Evolutionary conservation across 108 stramenopile species (phyloP), one percentile per base, ranked within the genome.

Genomic region (Skeletonema tropicum): DNA sequence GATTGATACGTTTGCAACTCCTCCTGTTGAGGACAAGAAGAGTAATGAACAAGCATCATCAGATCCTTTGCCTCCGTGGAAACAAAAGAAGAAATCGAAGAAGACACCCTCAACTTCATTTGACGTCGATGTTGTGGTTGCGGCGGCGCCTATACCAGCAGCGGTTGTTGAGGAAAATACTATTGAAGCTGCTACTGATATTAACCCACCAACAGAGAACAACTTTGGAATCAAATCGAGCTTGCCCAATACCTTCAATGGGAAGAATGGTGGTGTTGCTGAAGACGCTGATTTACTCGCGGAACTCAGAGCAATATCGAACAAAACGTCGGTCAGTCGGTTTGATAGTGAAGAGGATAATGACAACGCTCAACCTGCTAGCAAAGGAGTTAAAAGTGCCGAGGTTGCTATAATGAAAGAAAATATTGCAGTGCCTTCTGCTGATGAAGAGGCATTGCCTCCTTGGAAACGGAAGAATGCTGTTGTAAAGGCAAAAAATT

Each of bases 221-320:
- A 70, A 62, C 29, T 41, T 59, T 2, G 82, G 77, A 0, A 30
- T 87, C 60, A 83, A 87, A 38, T 70, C 85, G 17, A 48, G 46
- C 23, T 68, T 78, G 33, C 86, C 86, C 23, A 80, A 76, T 21
- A 92, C 88, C 13, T 88, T 92, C 46, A 67, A 57, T 48, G 91
- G 91, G 15, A 87, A 92, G 13, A 85, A 91, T 21, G 93, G 93
- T 25, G 91, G 91, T 0, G 70, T 69, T 62, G 93, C 93, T 9
- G 79, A 86, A 91, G 93, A 89, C 48, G 84, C 74, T 10, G 82
- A 78, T 5, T 71, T 87, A 30, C 48, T 91, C 45, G 85, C 86
- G 5, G 73, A 81, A 70, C 85, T 89, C 9, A 73, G 82, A 41
- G 87, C 77, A 25, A 79, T 90, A 21, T 88, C 87, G 29, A 68